These are phyloP conservation scores for Fagopyrum esculentum DNA, from an alignment of 148 eudicot species.

Conservation along the genomic window DNA sequence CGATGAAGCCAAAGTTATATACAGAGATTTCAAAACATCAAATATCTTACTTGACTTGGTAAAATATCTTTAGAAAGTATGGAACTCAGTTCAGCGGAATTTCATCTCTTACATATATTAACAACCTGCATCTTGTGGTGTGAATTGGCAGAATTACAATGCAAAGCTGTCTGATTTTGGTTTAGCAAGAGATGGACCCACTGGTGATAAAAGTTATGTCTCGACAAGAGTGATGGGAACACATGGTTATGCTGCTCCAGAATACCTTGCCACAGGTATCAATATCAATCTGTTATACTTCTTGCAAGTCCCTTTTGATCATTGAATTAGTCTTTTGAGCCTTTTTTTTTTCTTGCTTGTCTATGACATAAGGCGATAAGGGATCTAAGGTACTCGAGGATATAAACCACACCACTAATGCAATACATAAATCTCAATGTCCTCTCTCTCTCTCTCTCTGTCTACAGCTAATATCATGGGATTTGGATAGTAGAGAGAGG, in stretches of 20 bases:
- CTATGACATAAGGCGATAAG: background rate
- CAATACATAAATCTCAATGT: background rate
- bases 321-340: background rate
- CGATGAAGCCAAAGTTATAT: slow-evolving; percentile 27
- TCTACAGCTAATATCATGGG: background rate
- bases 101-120: background rate
- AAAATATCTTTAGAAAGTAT: background rate
- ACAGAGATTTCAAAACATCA: slow-evolving; percentile 33
- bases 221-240: slow-evolving; percentile 38
- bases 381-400: background rate
- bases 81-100: background rate
- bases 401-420: background rate
- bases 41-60: slow-evolving; percentile 36
- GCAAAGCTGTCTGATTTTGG: slow-evolving; percentile 39
- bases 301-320: background rate
- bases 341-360: background rate
- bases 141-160: slow-evolving; percentile 23
- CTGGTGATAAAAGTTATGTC: slow-evolving; percentile 30
- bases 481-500: background rate
- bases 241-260: slow-evolving; percentile 38
- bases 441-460: background rate
- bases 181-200: slow-evolving; percentile 35
- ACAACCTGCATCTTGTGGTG: background rate
- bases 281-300: background rate
- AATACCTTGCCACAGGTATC: slow-evolving; percentile 34